Conservation (phyloP, 345 rosid genomes). For the Pelargonium nanum region DNA sequence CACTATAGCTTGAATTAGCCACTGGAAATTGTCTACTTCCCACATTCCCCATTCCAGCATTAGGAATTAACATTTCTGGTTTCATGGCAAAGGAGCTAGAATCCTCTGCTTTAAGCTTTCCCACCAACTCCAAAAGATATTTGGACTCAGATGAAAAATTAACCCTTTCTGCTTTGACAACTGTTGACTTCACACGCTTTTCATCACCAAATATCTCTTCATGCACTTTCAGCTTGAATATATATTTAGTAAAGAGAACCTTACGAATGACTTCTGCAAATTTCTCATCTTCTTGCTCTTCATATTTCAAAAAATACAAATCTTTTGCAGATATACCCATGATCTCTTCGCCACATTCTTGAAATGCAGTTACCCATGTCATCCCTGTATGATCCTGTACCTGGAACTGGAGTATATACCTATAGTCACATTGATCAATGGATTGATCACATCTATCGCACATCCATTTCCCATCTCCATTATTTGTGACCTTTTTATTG, state of each 20-base stretch:
- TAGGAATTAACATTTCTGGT: conserved; percentile 21
- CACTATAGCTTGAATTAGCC: background rate
- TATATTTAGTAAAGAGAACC: conserved; percentile 51
- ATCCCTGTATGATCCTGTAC: conserved; percentile 82
- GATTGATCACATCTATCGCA: conserved; percentile 72
- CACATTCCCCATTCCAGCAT: conserved; percentile 8
- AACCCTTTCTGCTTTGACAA: conserved; percentile 68
- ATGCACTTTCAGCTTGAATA: conserved; percentile 78
- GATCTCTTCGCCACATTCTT: conserved; percentile 74
- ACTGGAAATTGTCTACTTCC: background rate
- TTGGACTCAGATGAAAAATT: conserved; percentile 49
- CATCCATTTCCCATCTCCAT: conserved; percentile 89
- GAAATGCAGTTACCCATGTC: conserved; percentile 88
- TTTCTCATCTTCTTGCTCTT: conserved; percentile 49
- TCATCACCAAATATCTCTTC: conserved; percentile 85
- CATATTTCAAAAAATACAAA: conserved; percentile 50
- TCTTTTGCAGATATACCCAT: conserved; percentile 80
- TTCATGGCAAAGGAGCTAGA: conserved; percentile 17
- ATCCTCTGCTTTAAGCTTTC: conserved; percentile 37
- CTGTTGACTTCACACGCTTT: conserved; percentile 75
- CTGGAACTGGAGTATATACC: conserved; percentile 84
- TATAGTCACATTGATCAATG: conserved; percentile 70
- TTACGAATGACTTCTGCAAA: conserved; percentile 52
- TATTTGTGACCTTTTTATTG: conserved; percentile 77
- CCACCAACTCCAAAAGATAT: conserved; percentile 50